Conservation (phyloP, 257 asterid genomes). For the Jaltomata sinuosa region DNA sequence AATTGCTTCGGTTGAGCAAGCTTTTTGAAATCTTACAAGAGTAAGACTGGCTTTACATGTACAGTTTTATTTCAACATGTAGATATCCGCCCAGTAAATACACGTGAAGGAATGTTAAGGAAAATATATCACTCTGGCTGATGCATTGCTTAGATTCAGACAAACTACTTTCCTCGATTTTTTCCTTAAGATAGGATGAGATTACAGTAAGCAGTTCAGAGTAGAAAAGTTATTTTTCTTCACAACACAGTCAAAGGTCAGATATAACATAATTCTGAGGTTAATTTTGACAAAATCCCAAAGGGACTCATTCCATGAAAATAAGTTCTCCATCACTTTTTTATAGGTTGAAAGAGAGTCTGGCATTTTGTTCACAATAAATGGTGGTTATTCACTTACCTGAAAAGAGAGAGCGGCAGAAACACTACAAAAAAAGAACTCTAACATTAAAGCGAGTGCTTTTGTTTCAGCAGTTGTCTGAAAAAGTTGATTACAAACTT, state of each 20-base stretch:
- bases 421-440: neutral
- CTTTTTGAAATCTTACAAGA: neutral
- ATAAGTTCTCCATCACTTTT: neutral
- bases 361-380: neutral
- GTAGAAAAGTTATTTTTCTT: neutral
- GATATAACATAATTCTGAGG: neutral
- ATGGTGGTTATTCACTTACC: neutral
- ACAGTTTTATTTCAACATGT: neutral
- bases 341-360: neutral
- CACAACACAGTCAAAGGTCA: neutral
- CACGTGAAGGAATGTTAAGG: neutral
- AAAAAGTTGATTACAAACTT: neutral
- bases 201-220: neutral
- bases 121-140: neutral
- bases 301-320: neutral
- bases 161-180: neutral
- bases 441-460: neutral
- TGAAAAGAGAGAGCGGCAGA: neutral
- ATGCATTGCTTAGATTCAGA: neutral
- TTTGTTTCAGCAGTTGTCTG: neutral
- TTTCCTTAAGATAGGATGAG: neutral
- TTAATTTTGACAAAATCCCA: neutral
- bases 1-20: neutral
- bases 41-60: neutral
- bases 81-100: neutral